Conservation (phyloP, 108 stramenopile genomes). For the Stephanodiscus minutulus region DNA sequence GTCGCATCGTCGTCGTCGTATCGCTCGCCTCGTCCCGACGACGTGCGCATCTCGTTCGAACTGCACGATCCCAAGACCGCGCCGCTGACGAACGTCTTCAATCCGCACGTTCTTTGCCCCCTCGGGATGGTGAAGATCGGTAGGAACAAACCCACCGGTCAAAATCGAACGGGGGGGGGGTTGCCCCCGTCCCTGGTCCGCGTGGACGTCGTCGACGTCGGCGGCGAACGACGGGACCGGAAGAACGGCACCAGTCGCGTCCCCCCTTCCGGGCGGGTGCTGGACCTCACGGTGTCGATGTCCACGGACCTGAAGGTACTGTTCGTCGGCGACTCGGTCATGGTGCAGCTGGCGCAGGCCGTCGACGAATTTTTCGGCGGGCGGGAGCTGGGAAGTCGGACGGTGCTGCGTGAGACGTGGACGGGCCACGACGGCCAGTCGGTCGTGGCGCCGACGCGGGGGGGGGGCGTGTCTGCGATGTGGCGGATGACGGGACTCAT, state of each 20-base stretch:
- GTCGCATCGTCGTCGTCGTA: not conserved
- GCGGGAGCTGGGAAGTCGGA: not conserved
- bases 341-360: constrained; percentile 27
- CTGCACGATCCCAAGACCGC: constrained; percentile 16
- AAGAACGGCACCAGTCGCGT: not conserved
- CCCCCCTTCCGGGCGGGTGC: constrained; percentile 6
- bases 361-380: constrained; percentile 27
- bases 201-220: not conserved
- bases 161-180: constrained; percentile 9
- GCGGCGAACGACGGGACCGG: too few species aligned
- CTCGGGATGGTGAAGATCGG: constrained; percentile 1
- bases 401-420: constrained; percentile 3
- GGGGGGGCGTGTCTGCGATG: constrained; percentile 28
- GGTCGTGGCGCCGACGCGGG: constrained; percentile 14
- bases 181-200: constrained; percentile 13
- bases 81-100: constrained; percentile 12
- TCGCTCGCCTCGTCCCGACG: not conserved
- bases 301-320: constrained; percentile 24
- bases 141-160: not conserved
- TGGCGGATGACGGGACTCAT: constrained; percentile 35
- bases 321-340: constrained; percentile 37
- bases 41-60: constrained; percentile 15
- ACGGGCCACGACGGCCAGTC: constrained; percentile 19
- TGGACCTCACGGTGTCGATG: constrained; percentile 22
- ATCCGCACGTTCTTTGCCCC: constrained; percentile 6